Base-by-base conservation (phyloP, 2,329 filamentous ascomycete genomes). In the Rhynchosporium agropyri region DNA sequence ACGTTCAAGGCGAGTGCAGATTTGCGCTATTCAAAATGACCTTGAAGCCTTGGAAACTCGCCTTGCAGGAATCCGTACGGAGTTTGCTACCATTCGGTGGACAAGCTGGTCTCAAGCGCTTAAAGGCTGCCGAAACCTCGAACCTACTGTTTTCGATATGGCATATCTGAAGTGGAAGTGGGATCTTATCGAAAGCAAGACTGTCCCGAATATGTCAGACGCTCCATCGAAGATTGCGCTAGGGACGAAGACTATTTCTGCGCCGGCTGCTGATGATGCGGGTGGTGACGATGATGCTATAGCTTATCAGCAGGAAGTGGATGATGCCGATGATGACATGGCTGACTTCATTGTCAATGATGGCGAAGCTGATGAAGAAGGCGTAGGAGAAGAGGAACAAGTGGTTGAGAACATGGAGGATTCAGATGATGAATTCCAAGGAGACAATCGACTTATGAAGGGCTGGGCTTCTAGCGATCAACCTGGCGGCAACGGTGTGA, bases 101-200 rank as follows among this genome's bases (percentile, higher is more conserved):
- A 73, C 76, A 10, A 83, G 77, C 7, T 76, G 78, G 28, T 69
- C 75, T 0, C 80, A 86, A 13, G 72, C 95, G 13, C 76, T 79
- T 31, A 77, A 75, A 5, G 83, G 86, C 69, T 86, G 86, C 55
- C 75, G 77, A 10, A 81, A 77, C 42, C 77, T 96, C 60, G 86
- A 94, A 63, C 77, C 79, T 4, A 91, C 81, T 3, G 76, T 97
- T 0, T 81, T 84, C 42, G 82, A 89, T 60, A 82, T 83, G 55
- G 78, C 88, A 69, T 75, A 83, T 45, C 73, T 81, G 8, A 70
- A 72, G 7, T 88, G 84, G 83, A 72, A 78, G 3, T 77, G 83
- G n/a, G 67, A 73, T 6, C 68, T 83, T 29, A 75, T 87, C 4
- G 63, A 76, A 45, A 77, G 77, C 20, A 77, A 76, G 13, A 76